Evolutionary conservation across 163 green algal genomes (phyloP).

Genomic region (Chloromonas sp.): DNA sequence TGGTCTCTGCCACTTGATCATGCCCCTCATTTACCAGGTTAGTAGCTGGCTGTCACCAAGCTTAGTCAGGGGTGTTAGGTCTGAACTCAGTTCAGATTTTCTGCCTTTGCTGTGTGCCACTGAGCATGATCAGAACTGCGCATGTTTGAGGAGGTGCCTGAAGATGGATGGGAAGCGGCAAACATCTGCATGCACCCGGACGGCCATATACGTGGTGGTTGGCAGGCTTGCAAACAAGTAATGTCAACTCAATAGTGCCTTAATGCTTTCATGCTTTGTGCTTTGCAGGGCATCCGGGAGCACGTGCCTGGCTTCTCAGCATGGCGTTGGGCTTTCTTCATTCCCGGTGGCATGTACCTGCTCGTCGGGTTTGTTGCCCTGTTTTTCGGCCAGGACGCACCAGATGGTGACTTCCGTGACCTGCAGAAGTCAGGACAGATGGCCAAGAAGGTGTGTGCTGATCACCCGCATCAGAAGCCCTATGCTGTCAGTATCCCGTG

Average conservation of each 20-base stretch:
- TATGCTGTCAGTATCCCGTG: slow-evolving; percentile 44
- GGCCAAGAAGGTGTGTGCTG: slow-evolving; percentile 4
- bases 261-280: not conserved
- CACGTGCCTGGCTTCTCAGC: slow-evolving; percentile 37
- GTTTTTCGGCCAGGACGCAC: slow-evolving; percentile 66
- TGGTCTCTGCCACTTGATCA: slow-evolving; percentile 86
- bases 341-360: slow-evolving; percentile 80
- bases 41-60: not conserved
- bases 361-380: slow-evolving; percentile 58
- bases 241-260: too few relatives aligned
- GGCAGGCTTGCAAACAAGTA: too few relatives aligned
- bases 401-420: slow-evolving; percentile 62
- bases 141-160: too few relatives aligned
- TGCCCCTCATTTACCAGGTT: slow-evolving; percentile 74
- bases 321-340: slow-evolving; percentile 89
- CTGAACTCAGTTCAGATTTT: too few relatives aligned
- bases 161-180: too few relatives aligned
- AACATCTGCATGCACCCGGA: too few relatives aligned
- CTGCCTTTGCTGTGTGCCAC: too few relatives aligned
- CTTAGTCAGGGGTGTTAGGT: too few relatives aligned
- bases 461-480: slow-evolving; percentile 15
- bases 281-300: slow-evolving; percentile 10
- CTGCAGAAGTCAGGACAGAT: slow-evolving; percentile 40
- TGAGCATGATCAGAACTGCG: too few relatives aligned
- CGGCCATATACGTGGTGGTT: too few relatives aligned